phyloP scores from a whole-genome alignment of 2,329 filamentous ascomycete species.

The Aspergillus fumigatiaffinis region DNA sequence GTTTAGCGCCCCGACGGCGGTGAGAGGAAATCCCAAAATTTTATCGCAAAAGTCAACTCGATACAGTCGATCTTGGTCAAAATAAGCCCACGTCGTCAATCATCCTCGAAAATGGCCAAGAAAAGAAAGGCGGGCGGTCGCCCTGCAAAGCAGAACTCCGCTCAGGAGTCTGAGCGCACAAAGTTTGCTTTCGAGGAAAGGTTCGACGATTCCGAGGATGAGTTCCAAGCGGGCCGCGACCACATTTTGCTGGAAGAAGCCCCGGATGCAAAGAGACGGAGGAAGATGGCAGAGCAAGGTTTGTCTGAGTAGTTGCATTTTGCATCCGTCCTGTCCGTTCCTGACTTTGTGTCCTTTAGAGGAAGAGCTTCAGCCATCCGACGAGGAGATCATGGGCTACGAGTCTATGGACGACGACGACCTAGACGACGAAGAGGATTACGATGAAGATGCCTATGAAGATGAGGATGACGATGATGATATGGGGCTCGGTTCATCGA shows the following conservation, averaged over 20 bases:
- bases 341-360: conserved; percentile 40
- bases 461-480: conserved; percentile 33
- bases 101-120: conserved; percentile 44
- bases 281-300: conserved; percentile 66
- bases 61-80: conserved; percentile 1
- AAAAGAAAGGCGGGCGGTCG: conserved; percentile 65
- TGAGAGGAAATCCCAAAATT: conserved; percentile 33
- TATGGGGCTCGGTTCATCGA: conserved; percentile 12
- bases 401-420: conserved; percentile 48
- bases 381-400: conserved; percentile 60
- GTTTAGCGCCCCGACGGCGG: conserved; percentile 25
- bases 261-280: conserved; percentile 71
- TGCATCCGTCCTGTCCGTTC: not conserved
- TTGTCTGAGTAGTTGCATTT: conserved; percentile 8
- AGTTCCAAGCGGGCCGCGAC: conserved; percentile 84
- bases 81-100: not conserved
- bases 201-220: conserved; percentile 89
- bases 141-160: conserved; percentile 31
- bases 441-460: conserved; percentile 45
- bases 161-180: conserved; percentile 22
- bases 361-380: conserved; percentile 54
- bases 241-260: conserved; percentile 81
- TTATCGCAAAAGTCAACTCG: conserved; percentile 23
- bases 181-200: conserved; percentile 57
- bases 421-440: conserved; percentile 33